Evolutionary conservation across 106 monocot species (phyloP).

Genomic region (Dendrobium huoshanense): DNA sequence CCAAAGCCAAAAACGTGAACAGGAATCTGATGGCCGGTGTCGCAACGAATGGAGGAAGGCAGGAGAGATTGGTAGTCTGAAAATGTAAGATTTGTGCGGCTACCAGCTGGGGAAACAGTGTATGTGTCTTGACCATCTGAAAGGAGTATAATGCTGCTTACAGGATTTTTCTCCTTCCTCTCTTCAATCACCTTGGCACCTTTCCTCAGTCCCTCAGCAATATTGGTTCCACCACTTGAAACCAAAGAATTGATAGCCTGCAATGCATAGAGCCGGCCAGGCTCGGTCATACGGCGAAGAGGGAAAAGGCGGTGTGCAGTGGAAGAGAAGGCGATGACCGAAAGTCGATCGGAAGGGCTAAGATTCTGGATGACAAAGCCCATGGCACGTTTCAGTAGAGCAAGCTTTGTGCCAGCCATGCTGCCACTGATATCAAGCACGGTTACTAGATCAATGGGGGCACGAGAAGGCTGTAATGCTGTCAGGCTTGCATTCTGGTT

Average conservation of each 20-base stretch:
- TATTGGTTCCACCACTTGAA: conserved; percentile 71
- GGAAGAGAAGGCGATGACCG: conserved; percentile 81
- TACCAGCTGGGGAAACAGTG: conserved; percentile 16
- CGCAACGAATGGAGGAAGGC: conserved; percentile 21
- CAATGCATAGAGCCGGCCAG: conserved; percentile 63
- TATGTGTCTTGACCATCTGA: conserved; percentile 95
- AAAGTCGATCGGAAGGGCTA: conserved; percentile 70
- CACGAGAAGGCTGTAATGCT: conserved; percentile 26
- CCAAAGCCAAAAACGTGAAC: conserved; percentile 89
- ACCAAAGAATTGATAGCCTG: conserved; percentile 65
- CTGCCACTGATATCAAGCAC: conserved; percentile 93
- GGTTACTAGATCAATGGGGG: conserved; percentile 72
- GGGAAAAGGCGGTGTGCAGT: conserved; percentile 64
- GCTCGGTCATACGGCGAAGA: conserved; percentile 67
- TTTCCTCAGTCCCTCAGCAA: conserved; percentile 71
- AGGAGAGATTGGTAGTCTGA: conserved; percentile 37
- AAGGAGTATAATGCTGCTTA: conserved; percentile 76
- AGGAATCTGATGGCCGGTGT: conserved; percentile 32
- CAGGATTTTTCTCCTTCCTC: conserved; percentile 23
- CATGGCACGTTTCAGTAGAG: conserved; percentile 79
- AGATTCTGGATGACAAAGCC: conserved; percentile 86
- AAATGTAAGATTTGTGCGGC: background rate
- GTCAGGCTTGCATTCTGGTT: background rate
- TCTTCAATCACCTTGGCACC: conserved; percentile 16
- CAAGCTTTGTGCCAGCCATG: conserved; percentile 88